A percentile compares a stretch with the other conserved stretches of the same genome.
Conservation (phyloP, 2,329 filamentous ascomycete genomes). For the Penicillium sp. region DNA sequence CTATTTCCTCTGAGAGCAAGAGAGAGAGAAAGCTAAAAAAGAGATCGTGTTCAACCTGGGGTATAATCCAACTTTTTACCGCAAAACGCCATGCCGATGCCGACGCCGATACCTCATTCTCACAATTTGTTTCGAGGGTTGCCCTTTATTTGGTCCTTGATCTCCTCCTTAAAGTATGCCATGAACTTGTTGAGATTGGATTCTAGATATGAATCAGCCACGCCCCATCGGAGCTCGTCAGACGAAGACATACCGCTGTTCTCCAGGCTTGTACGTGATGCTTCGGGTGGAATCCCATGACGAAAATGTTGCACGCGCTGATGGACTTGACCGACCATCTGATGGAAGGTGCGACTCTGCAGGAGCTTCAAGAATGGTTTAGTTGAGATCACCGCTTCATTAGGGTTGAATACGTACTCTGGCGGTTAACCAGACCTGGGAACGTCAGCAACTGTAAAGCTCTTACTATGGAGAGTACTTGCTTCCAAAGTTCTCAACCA, state of each 20-base stretch:
- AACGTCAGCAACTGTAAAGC: constrained; percentile 11
- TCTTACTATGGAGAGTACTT: constrained; percentile 11
- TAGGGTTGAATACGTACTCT: constrained; percentile 29
- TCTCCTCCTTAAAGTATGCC: constrained; percentile 41
- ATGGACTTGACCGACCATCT: constrained; percentile 42
- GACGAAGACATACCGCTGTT: constrained; percentile 27
- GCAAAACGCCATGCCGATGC: constrained; percentile 7
- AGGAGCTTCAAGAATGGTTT: constrained; percentile 33
- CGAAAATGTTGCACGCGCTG: constrained; percentile 40
- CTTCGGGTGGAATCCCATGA: constrained; percentile 41
- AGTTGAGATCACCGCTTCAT: constrained; percentile 2
- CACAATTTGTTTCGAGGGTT: constrained; percentile 31
- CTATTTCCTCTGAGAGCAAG: neutral
- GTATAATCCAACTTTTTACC: constrained; percentile 17
- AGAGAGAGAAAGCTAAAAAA: neutral
- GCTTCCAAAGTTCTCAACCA: constrained; percentile 36
- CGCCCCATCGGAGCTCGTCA: neutral
- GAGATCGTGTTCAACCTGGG: constrained; percentile 10
- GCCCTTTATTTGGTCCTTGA: constrained; percentile 41
- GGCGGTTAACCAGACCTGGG: constrained; percentile 36
- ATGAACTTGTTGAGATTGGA: constrained; percentile 32
- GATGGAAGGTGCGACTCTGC: constrained; percentile 42
- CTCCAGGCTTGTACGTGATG: constrained; percentile 42
- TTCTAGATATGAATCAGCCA: constrained; percentile 16
- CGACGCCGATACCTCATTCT: constrained; percentile 5